Evolutionary conservation across 2,329 filamentous ascomycete genomes (phyloP).

Genomic region (Thelonectria discophora): DNA sequence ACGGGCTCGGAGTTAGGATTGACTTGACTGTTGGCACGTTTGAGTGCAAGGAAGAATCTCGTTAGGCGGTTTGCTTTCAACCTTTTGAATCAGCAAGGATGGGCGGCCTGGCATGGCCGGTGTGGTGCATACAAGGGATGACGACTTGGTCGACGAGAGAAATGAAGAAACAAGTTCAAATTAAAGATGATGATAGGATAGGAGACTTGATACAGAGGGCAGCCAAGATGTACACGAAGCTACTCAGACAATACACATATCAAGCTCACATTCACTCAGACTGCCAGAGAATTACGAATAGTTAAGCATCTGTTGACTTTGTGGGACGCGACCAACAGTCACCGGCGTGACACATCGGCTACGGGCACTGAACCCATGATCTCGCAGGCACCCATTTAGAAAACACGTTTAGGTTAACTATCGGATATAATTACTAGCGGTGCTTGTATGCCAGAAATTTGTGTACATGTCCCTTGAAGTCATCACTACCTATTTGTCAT

Average conservation of each 20-base stretch:
- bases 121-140: constrained; percentile 33
- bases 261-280: constrained; percentile 27
- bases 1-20: constrained; percentile 41
- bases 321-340: background rate
- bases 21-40: constrained; percentile 36
- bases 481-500: too few species aligned
- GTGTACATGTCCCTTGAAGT: too few species aligned
- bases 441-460: too few species aligned
- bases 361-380: background rate
- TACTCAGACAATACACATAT: constrained; percentile 26
- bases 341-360: constrained; percentile 36
- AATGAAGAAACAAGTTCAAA: constrained; percentile 30
- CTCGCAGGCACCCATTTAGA: too few species aligned
- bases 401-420: background rate
- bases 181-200: constrained; percentile 26
- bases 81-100: constrained; percentile 40
- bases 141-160: constrained; percentile 34
- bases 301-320: background rate
- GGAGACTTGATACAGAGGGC: constrained; percentile 28
- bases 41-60: constrained; percentile 27
- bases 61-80: constrained; percentile 32
- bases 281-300: too few species aligned
- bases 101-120: constrained; percentile 37
- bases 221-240: background rate
- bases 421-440: background rate